Conservation (phyloP, 2,329 filamentous ascomycete species). For the Sporothrix inflata region DNA sequence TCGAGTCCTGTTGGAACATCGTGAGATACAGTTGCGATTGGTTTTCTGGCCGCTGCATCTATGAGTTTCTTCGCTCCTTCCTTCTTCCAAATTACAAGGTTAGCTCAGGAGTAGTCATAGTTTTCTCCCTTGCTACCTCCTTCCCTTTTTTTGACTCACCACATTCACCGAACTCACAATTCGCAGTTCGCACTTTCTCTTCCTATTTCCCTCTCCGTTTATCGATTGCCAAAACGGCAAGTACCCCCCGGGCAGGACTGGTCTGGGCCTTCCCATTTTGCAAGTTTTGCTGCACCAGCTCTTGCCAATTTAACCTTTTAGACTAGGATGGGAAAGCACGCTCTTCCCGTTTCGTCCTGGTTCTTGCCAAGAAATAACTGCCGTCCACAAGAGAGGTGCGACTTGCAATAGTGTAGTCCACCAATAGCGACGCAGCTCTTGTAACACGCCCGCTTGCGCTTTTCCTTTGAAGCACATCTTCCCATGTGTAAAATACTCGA, state of each 20-base stretch:
- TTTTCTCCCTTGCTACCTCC: not conserved
- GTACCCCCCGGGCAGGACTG: not conserved
- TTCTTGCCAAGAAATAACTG: slow-evolving; percentile 13
- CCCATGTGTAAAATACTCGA: slow-evolving; percentile 2
- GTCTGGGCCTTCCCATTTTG: not conserved
- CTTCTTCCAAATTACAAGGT: not conserved
- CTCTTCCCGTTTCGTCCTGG: slow-evolving; percentile 1
- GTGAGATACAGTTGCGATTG: not conserved
- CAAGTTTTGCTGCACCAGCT: not conserved
- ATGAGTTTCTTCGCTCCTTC: not conserved
- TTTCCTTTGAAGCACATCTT: not conserved
- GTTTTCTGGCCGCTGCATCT: no score
- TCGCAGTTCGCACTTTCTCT: not conserved
- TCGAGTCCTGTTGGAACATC: not conserved
- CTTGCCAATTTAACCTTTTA: not conserved
- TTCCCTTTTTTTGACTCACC: not conserved
- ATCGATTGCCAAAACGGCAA: not conserved
- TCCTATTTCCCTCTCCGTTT: not conserved
- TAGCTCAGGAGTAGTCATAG: not conserved
- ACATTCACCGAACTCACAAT: not conserved
- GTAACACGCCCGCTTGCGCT: slow-evolving; percentile 13
- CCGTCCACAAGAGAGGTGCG: not conserved
- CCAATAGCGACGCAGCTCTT: slow-evolving; percentile 3
- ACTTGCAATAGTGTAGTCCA: not conserved
- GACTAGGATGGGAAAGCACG: not conserved